phyloP scores from a whole-genome alignment of 495 filamentous ascomycete species.

The Trichoderma asperelloides region DNA sequence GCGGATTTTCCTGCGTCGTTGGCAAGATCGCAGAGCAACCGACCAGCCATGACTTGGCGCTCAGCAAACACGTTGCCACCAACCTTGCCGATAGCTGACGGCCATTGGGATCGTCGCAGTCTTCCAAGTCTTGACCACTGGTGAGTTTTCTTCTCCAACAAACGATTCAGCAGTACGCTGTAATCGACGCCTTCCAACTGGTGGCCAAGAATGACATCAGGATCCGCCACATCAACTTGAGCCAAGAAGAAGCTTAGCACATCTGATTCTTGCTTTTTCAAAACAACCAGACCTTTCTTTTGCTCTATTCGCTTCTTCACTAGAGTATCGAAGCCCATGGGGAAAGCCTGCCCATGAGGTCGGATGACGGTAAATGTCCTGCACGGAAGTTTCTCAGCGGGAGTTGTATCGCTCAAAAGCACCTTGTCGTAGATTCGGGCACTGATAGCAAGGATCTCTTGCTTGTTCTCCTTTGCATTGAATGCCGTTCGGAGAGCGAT shows the following conservation, averaged over 20 bases:
- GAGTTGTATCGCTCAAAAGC: conserved; percentile 75
- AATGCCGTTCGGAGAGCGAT: conserved; percentile 78
- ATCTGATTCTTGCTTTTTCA: conserved; percentile 72
- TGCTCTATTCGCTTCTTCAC: conserved; percentile 39
- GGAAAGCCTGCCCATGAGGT: conserved; percentile 65
- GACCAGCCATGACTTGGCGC: conserved; percentile 78
- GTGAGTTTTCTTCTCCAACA: conserved; percentile 83
- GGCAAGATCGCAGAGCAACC: conserved; percentile 85
- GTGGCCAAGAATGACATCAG: conserved; percentile 92
- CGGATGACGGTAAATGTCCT: conserved; percentile 88
- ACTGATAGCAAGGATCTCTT: conserved; percentile 86
- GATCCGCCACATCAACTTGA: conserved; percentile 76
- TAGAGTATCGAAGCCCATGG: conserved; percentile 73
- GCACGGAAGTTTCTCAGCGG: conserved; percentile 77
- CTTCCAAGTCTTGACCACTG: conserved; percentile 90
- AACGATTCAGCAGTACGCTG: conserved; percentile 75
- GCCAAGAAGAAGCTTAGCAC: conserved; percentile 83
- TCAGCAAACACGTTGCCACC: conserved; percentile 87
- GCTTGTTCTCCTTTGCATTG: conserved; percentile 90
- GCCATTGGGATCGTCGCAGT: conserved; percentile 77
- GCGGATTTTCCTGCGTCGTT: conserved; percentile 97
- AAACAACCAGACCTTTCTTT: conserved; percentile 65
- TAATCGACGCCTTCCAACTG: conserved; percentile 95
- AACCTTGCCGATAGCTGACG: conserved; percentile 73
- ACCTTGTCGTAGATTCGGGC: conserved; percentile 88